Base-by-base conservation (phyloP, 192 early-diverging fungal genomes). In the Umbelopsis ramanniana region DNA sequence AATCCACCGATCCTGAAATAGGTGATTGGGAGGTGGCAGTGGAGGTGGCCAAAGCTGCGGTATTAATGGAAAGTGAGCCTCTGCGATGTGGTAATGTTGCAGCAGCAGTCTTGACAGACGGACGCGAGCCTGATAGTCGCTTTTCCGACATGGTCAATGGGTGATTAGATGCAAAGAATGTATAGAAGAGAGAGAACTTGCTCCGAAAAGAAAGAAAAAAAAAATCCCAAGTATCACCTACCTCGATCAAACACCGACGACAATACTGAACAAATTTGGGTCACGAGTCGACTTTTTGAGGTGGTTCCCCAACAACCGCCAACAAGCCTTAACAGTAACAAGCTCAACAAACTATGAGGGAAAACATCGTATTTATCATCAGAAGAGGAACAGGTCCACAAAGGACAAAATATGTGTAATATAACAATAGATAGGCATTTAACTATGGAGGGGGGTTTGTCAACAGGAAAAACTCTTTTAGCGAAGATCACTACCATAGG, bases 401-500 rank as follows among this genome's bases (percentile, higher is more conserved):
- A 54, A 7, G 53, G 22, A 24, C 11, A 6, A 52, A 6, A 54
- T 54, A 2, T 14, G 22, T 14, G 22, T 22, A 35, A 63, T 63
- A 37, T 63, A 37, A 37, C 57, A 37, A 37, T 63, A 63, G 33
- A 63, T 63, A 54, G 10, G 23, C 6, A 43, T 43, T 40, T 40
- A 40, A n/a, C n/a, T n/a, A n/a, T 2, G 40, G 40, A 29, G 3
- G 1, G 17, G 12, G 46, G 1, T 46, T 19, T 37, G 33, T 29
- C 15, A 17, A 35, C 24, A 3, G 2, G 0, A 8, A 15, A 29
- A 37, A 3, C 33, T 5, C 17, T 37, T n/a, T 63, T 26, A 63
- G n/a, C 57, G 57, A 63, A 63, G 57, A 17, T 63, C 57, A 12
- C 33, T 63, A 15, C 57, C 57, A n/a, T 63, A 63, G 24, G 57